Evolutionary conservation across 2,329 filamentous ascomycete genomes (phyloP), one percentile per base, ranked within the genome.

Genomic region (Trichophyton mentagrophytes): DNA sequence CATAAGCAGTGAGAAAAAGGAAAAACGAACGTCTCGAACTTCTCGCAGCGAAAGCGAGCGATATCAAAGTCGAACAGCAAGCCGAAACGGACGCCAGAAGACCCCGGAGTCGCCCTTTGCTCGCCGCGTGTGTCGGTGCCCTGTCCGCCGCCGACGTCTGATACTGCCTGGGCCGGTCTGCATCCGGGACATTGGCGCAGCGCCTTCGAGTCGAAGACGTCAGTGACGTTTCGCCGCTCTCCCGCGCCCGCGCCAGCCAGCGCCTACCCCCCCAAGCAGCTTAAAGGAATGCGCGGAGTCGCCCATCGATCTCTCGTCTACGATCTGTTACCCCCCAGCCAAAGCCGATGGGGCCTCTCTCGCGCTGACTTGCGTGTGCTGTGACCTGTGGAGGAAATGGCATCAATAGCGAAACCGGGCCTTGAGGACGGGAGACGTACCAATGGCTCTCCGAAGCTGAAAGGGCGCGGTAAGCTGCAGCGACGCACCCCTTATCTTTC

Each of bases 391-490:
- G 70, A 61, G 69, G 71, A 67, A 61, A 78, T 78, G 76, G 75
- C 76, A 66, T 75, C 76, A 64, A 67, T 69, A 61, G 71, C 68
- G 62, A 77, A 76, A 68, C 72, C 72, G 64, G 71, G 70, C 64
- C 67, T 77, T 65, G 76, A 77, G 63, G 76, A 78, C 64, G 69
- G 73, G 65, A 76, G 76, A 70, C 75, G 74, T 61, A 71, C 70
- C 64, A 72, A 70, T 62, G 73, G 74, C 58, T 78, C 77, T 64
- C 77, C 77, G 7, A 76, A 76, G 67, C 72, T 76, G 64, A 78
- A 78, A 67, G 72, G 73, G 65, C 75, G 77, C 71, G 77, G 77
- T 79, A 69, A 66, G 77, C 70, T 60, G 60, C 30, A 47, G n/a
- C 20, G 9, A 56, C 38, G 40, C 27, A 30, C 27, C 27, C 27